Conservation (phyloP, 2,329 filamentous ascomycete genomes). For the Simplicillium aogashimaense region DNA sequence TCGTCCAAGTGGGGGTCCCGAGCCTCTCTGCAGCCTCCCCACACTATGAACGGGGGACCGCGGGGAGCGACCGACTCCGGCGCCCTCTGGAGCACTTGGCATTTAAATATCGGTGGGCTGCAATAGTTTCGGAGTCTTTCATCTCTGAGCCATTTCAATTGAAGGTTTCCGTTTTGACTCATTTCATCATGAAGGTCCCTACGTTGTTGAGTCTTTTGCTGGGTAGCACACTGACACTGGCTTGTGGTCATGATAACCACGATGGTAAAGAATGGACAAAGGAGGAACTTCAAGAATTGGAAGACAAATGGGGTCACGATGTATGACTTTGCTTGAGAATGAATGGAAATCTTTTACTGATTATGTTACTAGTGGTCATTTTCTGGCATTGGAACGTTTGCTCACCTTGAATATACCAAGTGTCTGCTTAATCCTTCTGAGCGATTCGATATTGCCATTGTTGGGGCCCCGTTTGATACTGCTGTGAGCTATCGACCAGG, state of each 20-base stretch:
- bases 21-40: too few relatives aligned
- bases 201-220: slow-evolving; percentile 16
- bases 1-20: too few relatives aligned
- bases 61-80: slow-evolving; percentile 5
- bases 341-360: slow-evolving; percentile 1
- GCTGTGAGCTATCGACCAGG: slow-evolving; percentile 61
- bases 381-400: slow-evolving; percentile 65
- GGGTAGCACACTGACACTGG: slow-evolving; percentile 14
- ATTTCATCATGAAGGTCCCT: slow-evolving; percentile 14
- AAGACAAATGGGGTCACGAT: slow-evolving; percentile 48
- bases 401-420: slow-evolving; percentile 58
- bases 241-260: slow-evolving; percentile 18
- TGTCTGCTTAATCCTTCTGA: slow-evolving; percentile 57
- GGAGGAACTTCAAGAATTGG: slow-evolving; percentile 40
- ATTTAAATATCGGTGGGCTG: slow-evolving; percentile 1
- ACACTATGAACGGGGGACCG: slow-evolving; percentile 1
- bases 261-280: slow-evolving; percentile 34
- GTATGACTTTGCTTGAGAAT: slow-evolving; percentile 22
- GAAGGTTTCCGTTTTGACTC: not conserved
- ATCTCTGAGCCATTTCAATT: not conserved
- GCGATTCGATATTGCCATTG: slow-evolving; percentile 59
- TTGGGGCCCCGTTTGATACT: slow-evolving; percentile 67
- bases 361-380: slow-evolving; percentile 35
- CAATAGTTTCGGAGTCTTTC: not conserved
- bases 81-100: not conserved